Evolutionary conservation across 2,329 filamentous ascomycete genomes (phyloP).

Genomic region (Rhinocladiella similis): DNA sequence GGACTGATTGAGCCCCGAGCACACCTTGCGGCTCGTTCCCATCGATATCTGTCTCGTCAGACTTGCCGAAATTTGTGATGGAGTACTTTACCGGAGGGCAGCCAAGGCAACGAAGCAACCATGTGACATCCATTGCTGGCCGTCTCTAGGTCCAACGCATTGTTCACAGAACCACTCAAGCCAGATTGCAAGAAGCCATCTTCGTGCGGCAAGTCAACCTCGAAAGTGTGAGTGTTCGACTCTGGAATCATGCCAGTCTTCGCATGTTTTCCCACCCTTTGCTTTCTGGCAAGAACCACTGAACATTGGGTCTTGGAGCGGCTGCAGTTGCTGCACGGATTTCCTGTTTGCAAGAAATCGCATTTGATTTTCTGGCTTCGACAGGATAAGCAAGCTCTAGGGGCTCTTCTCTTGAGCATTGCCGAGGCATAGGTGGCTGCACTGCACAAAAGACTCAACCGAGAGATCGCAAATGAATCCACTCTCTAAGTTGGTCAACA

Average conservation of each 20-base stretch:
- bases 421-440: background rate
- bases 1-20: too few relatives aligned
- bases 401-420: slow-evolving; percentile 9
- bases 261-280: background rate
- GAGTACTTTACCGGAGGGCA: too few relatives aligned
- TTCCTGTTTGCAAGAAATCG: slow-evolving; percentile 8
- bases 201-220: background rate
- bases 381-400: slow-evolving; percentile 8
- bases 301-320: background rate
- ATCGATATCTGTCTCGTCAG: too few relatives aligned
- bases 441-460: too few relatives aligned
- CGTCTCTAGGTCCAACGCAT: background rate
- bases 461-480: too few relatives aligned
- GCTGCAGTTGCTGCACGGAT: slow-evolving; percentile 12
- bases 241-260: background rate
- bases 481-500: too few relatives aligned
- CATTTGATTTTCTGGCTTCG: slow-evolving; percentile 11
- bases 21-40: too few relatives aligned
- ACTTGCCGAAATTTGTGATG: too few relatives aligned
- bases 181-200: background rate
- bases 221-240: background rate
- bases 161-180: background rate
- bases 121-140: too few relatives aligned
- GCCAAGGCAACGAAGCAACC: too few relatives aligned
- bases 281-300: background rate